Evolutionary conservation across 1,284 basidiomycete genomes (phyloP).

Genomic region (Dichomitus squalens): DNA sequence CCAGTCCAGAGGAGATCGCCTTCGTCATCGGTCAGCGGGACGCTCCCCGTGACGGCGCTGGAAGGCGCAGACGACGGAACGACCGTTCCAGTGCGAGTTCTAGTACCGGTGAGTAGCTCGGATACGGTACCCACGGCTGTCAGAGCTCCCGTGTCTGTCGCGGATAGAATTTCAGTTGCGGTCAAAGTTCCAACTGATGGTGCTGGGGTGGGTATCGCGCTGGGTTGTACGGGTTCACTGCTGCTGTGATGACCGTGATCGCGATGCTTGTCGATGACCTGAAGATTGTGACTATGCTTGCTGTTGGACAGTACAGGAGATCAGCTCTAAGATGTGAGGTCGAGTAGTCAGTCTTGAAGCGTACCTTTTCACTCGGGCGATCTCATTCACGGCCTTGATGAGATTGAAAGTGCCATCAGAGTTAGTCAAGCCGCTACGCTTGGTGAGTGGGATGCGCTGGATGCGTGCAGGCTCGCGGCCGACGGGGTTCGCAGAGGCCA

Average conservation of each 20-base stretch:
- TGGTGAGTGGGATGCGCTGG: conserved; percentile 23
- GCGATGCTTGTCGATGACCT: conserved; percentile 26
- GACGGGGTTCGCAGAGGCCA: conserved; percentile 9
- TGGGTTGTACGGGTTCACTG: not conserved
- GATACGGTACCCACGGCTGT: conserved; percentile 6
- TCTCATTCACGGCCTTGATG: conserved; percentile 20
- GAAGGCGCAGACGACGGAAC: not conserved
- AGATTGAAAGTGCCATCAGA: conserved; percentile 27
- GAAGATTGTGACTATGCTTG: conserved; percentile 26
- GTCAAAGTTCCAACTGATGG: not conserved
- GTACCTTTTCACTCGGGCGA: conserved; percentile 24
- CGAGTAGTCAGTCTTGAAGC: not conserved
- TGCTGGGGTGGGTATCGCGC: not conserved
- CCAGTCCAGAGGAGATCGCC: conserved; percentile 25
- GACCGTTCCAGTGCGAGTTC: not conserved
- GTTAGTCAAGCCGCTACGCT: conserved; percentile 26
- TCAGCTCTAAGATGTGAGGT: not conserved
- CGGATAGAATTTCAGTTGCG: not conserved
- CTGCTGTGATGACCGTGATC: not conserved
- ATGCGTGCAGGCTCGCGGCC: not conserved
- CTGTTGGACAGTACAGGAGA: conserved; percentile 4
- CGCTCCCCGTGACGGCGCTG: not conserved
- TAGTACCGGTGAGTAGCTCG: not conserved
- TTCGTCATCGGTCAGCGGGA: conserved; percentile 21
- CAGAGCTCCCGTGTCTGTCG: not conserved